Evolutionary conservation across 2,329 filamentous ascomycete species (phyloP), one percentile per base, ranked within the genome.

Genomic region (Pleurostoma richardsiae): DNA sequence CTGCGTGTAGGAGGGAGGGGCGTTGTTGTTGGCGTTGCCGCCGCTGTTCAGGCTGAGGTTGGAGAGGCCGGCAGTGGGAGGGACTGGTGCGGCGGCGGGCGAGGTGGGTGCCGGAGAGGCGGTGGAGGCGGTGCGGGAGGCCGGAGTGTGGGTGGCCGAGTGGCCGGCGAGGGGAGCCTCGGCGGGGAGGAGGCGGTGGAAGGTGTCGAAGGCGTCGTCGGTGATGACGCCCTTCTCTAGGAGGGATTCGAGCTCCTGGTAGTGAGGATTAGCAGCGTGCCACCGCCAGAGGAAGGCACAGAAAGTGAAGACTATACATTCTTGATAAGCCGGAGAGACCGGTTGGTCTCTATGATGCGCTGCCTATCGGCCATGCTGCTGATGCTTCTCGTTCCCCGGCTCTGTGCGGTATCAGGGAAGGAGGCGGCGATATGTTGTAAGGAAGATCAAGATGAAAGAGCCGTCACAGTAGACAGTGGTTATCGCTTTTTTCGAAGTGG

Each of bases 241-340:
- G 51, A 97, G 87, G 56, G 84, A 87, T 68, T 96, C 90, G 50
- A 96, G 86, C 72, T 96, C 91, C 91, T 96, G 56, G 30, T 27
- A 19, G n/a, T 31, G 8, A 40, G 42, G 30, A 51, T 63, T 51
- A 59, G 50, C 26, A n/a, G 10, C 29, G 29, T 4, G n/a, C 44
- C 30, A 39, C 38, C 45, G 36, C 11, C n/a, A 19, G 19, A 19
- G 19, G n/a, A 39, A 29, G 42, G 38, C 26, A 46, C 7, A 49
- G 40, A 36, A 28, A 8, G 26, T 31, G 27, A 45, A n/a, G 30
- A 19, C 19, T 81, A 57, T 73, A 90, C 90, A 62, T 86, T 90
- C 72, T 90, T 91, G 73, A 96, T 91, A 60, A 82, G 86, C 54
- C 90, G 85, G 62, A 95, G 82, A 62, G 89, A 91, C 71, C 90